Conservation (phyloP, 2,329 filamentous ascomycete species). For the Penicillium sp. region DNA sequence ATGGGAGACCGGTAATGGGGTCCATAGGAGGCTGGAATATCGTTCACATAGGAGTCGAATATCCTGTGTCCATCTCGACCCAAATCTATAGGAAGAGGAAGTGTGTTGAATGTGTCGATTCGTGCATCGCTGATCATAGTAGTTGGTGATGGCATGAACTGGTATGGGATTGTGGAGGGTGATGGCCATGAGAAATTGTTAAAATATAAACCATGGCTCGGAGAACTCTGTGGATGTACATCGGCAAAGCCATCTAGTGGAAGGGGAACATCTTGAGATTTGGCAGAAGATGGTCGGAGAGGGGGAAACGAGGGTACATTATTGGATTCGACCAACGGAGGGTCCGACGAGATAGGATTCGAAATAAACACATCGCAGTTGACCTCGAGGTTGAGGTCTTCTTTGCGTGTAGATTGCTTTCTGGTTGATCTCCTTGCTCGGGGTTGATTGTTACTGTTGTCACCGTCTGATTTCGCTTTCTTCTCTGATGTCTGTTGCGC, state of each 20-base stretch:
- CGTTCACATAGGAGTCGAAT: constrained; percentile 44
- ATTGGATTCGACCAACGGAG: neutral
- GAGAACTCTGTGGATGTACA: constrained; percentile 6
- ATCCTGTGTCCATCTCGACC: constrained; percentile 33
- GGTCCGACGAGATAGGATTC: neutral
- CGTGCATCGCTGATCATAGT: constrained; percentile 39
- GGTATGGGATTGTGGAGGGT: constrained; percentile 16
- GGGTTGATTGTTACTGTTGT: neutral
- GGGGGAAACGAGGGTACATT: neutral
- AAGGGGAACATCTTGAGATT: neutral
- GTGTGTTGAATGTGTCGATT: constrained; percentile 40
- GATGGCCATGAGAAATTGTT: constrained; percentile 17
- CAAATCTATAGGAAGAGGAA: constrained; percentile 38
- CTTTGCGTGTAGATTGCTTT: neutral
- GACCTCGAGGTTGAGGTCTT: constrained; percentile 3
- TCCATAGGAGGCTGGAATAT: constrained; percentile 43
- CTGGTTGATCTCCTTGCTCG: neutral
- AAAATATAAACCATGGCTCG: constrained; percentile 14
- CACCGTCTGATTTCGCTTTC: neutral
- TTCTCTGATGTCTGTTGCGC: constrained; percentile 7
- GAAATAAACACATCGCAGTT: neutral
- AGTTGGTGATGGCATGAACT: constrained; percentile 28
- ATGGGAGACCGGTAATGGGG: constrained; percentile 34
- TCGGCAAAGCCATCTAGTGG: constrained; percentile 1
- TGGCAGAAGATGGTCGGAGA: constrained; percentile 3